Percentiles rank a stretch among this genome's conserved stretches.
Evolutionary conservation across 176 grass and related monocot species (phyloP).

Genomic region (Aegilops speltoides): DNA sequence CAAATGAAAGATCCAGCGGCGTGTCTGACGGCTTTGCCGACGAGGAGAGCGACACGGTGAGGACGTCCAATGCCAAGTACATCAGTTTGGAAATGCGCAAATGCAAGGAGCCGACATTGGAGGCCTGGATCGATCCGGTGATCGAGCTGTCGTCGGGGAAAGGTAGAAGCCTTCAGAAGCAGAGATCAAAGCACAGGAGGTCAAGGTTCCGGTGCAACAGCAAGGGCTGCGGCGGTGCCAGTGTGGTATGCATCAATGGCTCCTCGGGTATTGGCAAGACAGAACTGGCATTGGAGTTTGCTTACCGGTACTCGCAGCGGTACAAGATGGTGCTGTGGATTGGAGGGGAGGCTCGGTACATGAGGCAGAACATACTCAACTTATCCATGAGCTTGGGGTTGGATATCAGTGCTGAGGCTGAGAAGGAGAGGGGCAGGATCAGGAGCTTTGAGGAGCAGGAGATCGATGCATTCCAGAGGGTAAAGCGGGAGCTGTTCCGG

Average conservation of each 20-base stretch:
- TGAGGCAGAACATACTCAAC: conserved; percentile 93
- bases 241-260: conserved; percentile 74
- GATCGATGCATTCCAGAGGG: conserved; percentile 83
- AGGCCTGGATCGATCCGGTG: conserved; percentile 95
- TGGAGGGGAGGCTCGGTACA: conserved; percentile 79
- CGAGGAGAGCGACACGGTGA: conserved; percentile 76
- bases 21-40: conserved; percentile 86
- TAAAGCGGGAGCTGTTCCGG: conserved; percentile 88
- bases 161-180: conserved; percentile 77
- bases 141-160: conserved; percentile 71
- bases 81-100: conserved; percentile 93
- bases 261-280: conserved; percentile 88
- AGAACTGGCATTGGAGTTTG: conserved; percentile 87
- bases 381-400: conserved; percentile 72
- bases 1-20: conserved; percentile 63
- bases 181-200: conserved; percentile 74
- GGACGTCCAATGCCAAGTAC: conserved; percentile 64
- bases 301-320: conserved; percentile 82
- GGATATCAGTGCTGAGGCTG: conserved; percentile 86
- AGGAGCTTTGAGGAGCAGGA: conserved; percentile 97
- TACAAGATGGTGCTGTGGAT: conserved; percentile 99
- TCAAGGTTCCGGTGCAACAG: conserved; percentile 64
- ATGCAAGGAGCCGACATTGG: conserved; percentile 91
- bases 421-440: conserved; percentile 90
- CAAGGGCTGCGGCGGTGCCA: conserved; percentile 48